Evolutionary conservation across 768 basidiomycete genomes (phyloP).

Genomic region (Neoboletus magnificus): DNA sequence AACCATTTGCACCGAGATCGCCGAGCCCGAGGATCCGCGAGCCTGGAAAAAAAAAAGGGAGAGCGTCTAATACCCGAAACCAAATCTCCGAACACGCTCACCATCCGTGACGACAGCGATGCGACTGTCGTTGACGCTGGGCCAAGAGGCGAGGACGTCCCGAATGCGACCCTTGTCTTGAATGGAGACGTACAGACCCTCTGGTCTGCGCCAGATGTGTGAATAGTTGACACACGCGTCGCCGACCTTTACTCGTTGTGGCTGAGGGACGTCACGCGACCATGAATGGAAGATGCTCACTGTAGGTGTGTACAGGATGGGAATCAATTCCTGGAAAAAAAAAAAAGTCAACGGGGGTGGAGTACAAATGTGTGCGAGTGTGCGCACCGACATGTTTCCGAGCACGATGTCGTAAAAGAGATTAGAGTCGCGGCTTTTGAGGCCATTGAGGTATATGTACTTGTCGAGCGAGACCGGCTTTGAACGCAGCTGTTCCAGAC

Average conservation of each 20-base stretch:
- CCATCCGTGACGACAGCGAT: conserved; percentile 82
- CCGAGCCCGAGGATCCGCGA: conserved; percentile 73
- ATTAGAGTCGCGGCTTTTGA: conserved; percentile 59
- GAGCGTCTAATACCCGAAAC: background rate
- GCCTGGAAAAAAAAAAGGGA: conserved; percentile 26
- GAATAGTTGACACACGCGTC: conserved; percentile 72
- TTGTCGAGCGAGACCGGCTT: conserved; percentile 58
- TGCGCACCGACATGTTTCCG: conserved; percentile 54
- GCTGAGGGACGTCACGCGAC: conserved; percentile 13
- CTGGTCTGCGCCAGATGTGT: conserved; percentile 63
- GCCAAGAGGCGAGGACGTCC: conserved; percentile 53
- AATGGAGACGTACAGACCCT: conserved; percentile 61
- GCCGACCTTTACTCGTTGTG: conserved; percentile 40
- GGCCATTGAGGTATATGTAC: conserved; percentile 65
- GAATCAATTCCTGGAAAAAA: conserved; percentile 58
- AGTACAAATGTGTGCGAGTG: background rate
- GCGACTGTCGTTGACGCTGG: conserved; percentile 41
- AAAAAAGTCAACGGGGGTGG: conserved; percentile 1
- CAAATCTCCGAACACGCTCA: conserved; percentile 1
- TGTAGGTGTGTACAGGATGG: conserved; percentile 75
- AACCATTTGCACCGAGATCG: conserved; percentile 39
- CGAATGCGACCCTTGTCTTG: conserved; percentile 63
- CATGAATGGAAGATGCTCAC: conserved; percentile 31
- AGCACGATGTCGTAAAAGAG: conserved; percentile 66
- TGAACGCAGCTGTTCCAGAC: conserved; percentile 55